Evolutionary conservation across 2,329 filamentous ascomycete species (phyloP), one percentile per base, ranked within the genome.

Genomic region (Fusarium sp.): DNA sequence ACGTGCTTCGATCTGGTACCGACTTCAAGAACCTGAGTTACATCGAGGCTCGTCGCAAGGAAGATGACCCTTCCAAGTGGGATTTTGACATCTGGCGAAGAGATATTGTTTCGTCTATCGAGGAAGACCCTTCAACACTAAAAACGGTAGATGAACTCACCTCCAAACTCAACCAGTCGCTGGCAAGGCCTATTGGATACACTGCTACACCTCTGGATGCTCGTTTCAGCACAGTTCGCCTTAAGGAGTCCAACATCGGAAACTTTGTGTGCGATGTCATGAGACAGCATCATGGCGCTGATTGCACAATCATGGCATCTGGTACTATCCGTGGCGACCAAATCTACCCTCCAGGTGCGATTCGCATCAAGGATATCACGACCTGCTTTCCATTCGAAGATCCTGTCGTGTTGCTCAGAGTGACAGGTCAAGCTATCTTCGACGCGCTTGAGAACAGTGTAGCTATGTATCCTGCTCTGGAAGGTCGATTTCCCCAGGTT

Each of bases 21-120:
- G 95, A 98, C 81, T 98, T 97, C 83, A 97, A 96, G 83, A 93
- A 98, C 80, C 85, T 97, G 38, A 96, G 93, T 79, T 97, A 97
- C 79, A 88, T 98, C 59, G 94, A 97, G 81, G 93, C 90, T 3
- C 89, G 93, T 75, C 87, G 89, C 28, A 90, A 88, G 71, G 64
- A 80, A 2, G 76, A 84, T 78, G 77, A 79, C 23, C 72, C 79
- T 21, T 79, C 77, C 21, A 87, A 88, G 23, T 97, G 94, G 94
- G 90, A 96, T 72, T 92, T 97, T 75, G 89, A 92, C 70, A 96
- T 97, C 69, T 87, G 87, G 72, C 88, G 94, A 30, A 88, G 93
- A 37, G 94, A 97, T 74, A 85, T 96, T 40, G 88, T 93, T 9
- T 91, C 91, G 6, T 86, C 88, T 2, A 90, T 97, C 28, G 84